These are phyloP conservation scores for Tetrapisispora iriomotensis DNA, from an alignment of 805 yeast genomes.

Conservation along the genomic window DNA sequence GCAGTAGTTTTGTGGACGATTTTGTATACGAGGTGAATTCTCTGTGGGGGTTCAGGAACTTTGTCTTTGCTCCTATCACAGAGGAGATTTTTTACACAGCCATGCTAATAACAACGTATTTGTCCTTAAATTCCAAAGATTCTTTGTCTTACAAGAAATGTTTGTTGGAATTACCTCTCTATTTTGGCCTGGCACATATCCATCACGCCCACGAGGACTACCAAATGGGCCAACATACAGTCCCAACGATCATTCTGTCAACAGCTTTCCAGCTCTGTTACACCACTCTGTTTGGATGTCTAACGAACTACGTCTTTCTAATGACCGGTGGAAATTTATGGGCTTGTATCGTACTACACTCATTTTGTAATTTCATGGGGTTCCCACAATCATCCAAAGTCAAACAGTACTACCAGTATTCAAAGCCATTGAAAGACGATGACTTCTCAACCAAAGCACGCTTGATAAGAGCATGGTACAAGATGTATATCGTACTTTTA, in stretches of 20 bases:
- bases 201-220: conserved; percentile 28
- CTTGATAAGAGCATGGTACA: conserved; percentile 14
- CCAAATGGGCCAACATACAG: conserved; percentile 10
- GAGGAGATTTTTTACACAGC: conserved; percentile 29
- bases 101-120: conserved; percentile 18
- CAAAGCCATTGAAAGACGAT: neutral
- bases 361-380: conserved; percentile 27
- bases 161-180: conserved; percentile 20
- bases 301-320: conserved; percentile 25
- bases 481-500: conserved; percentile 11
- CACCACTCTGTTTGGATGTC: conserved; percentile 26
- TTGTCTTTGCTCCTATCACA: conserved; percentile 27
- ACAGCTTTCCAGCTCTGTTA: conserved; percentile 21
- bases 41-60: conserved; percentile 28
- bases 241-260: conserved; percentile 11
- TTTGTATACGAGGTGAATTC: conserved; percentile 12
- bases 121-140: conserved; percentile 3
- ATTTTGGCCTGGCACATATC: conserved; percentile 29
- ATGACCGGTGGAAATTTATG: conserved; percentile 23
- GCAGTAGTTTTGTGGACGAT: conserved; percentile 7
- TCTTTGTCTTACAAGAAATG: conserved; percentile 6
- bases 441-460: neutral
- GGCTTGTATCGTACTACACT: conserved; percentile 24
- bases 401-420: conserved; percentile 7
- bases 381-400: conserved; percentile 23